These are phyloP conservation scores for Phylloporus sp. DNA, from an alignment of 1,284 basidiomycete genomes.

Conservation along the genomic window DNA sequence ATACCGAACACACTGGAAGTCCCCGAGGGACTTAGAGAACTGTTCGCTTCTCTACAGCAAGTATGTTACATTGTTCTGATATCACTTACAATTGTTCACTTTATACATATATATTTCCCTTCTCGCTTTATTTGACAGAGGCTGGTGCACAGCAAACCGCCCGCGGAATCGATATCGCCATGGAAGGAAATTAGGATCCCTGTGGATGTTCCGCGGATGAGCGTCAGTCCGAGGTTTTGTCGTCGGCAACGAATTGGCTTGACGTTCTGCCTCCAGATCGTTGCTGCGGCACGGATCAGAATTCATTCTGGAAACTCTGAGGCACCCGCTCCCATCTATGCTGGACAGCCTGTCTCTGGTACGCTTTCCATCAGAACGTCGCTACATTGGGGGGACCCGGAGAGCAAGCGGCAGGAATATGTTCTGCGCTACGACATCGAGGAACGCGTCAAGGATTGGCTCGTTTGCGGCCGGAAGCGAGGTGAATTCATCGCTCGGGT, in stretches of 20 bases:
- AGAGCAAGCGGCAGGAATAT: constrained; percentile 49
- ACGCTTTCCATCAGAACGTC: constrained; percentile 67
- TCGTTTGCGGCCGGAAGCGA: constrained; percentile 79
- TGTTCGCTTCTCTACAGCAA: constrained; percentile 45
- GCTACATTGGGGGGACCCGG: constrained; percentile 70
- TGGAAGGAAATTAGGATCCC: constrained; percentile 81
- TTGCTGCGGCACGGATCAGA: constrained; percentile 66
- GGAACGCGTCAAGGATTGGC: constrained; percentile 78
- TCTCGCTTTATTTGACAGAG: constrained; percentile 21
- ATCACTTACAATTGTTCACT: neutral
- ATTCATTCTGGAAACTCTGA: constrained; percentile 43
- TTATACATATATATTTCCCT: neutral
- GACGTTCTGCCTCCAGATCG: constrained; percentile 52
- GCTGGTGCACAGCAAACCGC: constrained; percentile 21
- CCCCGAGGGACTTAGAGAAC: constrained; percentile 42
- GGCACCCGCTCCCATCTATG: constrained; percentile 57
- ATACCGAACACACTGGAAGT: constrained; percentile 50
- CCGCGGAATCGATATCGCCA: constrained; percentile 12
- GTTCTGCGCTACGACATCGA: constrained; percentile 76
- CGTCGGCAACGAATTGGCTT: constrained; percentile 2
- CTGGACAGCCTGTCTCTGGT: constrained; percentile 78
- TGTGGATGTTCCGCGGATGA: constrained; percentile 81
- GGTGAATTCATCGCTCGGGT: constrained; percentile 78
- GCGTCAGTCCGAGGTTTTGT: constrained; percentile 51
- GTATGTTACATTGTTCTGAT: constrained; percentile 32